phyloP scores from a whole-genome alignment of 176 grass and related monocot genomes.

The Ensete ventricosum region DNA sequence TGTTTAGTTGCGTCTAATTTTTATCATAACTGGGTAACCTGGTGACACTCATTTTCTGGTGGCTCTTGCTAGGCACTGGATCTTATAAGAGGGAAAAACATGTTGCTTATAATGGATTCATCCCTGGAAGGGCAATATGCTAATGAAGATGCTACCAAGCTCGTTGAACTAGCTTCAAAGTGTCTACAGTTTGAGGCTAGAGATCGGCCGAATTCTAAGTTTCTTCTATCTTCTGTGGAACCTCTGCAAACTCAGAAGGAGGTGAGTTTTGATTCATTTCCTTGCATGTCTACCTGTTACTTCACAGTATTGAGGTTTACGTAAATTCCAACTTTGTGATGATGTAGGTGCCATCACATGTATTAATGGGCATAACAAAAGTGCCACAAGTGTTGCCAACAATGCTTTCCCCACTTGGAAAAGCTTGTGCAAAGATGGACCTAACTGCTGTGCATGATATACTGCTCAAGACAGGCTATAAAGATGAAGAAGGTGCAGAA shows the following conservation, averaged over 20 bases:
- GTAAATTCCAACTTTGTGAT: conserved; percentile 9
- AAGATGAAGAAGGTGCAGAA: conserved; percentile 82
- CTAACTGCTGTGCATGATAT: conserved; percentile 92
- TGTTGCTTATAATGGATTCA: conserved; percentile 85
- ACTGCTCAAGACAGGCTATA: conserved; percentile 73
- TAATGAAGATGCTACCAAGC: conserved; percentile 79
- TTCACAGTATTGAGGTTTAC: background rate
- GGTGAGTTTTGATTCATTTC: conserved; percentile 34
- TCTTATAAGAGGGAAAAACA: conserved; percentile 80
- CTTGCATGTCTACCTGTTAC: background rate
- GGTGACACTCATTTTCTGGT: too few relatives aligned
- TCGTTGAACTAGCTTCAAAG: conserved; percentile 83
- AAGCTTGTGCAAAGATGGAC: conserved; percentile 89
- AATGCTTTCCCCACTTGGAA: conserved; percentile 65
- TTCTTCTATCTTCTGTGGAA: conserved; percentile 58
- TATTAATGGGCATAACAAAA: conserved; percentile 62
- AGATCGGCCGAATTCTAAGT: conserved; percentile 78
- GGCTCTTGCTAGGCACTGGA: conserved; percentile 53
- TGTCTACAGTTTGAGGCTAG: conserved; percentile 85
- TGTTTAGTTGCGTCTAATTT: too few relatives aligned
- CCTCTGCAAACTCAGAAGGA: conserved; percentile 72
- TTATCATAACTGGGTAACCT: too few relatives aligned
- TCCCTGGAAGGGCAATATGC: conserved; percentile 90
- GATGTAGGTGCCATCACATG: conserved; percentile 63
- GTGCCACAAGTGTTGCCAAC: conserved; percentile 48